Evolutionary conservation across 2,329 filamentous ascomycete species (phyloP).

Genomic region (Fusarium euwallaceae): DNA sequence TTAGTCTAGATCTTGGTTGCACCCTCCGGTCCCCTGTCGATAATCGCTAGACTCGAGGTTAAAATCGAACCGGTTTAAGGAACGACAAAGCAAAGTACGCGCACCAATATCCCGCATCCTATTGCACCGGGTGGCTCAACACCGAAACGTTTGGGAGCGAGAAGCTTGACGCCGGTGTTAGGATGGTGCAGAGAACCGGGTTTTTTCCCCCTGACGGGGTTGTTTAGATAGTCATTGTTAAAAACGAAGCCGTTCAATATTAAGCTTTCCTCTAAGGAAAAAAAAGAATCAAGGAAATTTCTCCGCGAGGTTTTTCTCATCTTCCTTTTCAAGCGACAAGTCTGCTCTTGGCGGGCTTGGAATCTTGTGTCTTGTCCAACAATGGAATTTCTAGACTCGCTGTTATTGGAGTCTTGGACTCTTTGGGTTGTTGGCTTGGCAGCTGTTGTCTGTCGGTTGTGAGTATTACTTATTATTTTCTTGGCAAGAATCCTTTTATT

Average conservation of each 20-base stretch:
- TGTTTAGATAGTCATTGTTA: not conserved
- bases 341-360: not conserved
- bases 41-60: not conserved
- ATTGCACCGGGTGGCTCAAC: not conserved
- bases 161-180: not conserved
- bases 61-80: not conserved
- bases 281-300: not conserved
- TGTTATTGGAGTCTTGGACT: conserved; percentile 49
- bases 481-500: not conserved
- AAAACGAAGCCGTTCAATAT: not conserved
- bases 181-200: not conserved
- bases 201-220: not conserved
- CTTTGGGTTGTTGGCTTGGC: conserved; percentile 46
- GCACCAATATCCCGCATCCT: not conserved
- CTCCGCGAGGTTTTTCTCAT: not conserved
- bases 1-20: not conserved
- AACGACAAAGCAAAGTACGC: not conserved
- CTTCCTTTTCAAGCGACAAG: not conserved
- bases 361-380: not conserved
- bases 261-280: not conserved
- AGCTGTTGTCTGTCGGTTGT: conserved; percentile 45
- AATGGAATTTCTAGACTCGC: conserved; percentile 45
- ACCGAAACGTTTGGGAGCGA: not conserved
- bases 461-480: not conserved
- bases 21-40: not conserved